Evolutionary conservation across 768 basidiomycete genomes (phyloP).

Genomic region (Butyriboletus loyo): DNA sequence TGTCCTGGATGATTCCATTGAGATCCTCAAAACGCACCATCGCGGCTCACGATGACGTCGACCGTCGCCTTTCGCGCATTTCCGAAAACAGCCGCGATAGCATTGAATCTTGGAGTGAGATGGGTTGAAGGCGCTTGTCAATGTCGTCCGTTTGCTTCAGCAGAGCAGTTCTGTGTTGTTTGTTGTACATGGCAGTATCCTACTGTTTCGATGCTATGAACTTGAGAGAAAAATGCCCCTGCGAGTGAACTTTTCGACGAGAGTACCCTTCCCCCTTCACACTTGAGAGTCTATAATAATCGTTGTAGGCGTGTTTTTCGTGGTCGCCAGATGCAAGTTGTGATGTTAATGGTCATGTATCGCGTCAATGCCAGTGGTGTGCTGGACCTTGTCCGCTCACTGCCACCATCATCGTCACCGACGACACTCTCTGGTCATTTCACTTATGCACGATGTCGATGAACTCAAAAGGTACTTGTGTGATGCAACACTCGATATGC

Average conservation of each 20-base stretch:
- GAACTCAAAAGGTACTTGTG: no score
- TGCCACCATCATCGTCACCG: constrained; percentile 42
- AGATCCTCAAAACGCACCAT: constrained; percentile 8
- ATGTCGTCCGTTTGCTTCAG: constrained; percentile 1
- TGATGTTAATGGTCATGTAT: neutral
- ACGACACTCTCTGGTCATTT: neutral
- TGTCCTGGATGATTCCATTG: constrained; percentile 29
- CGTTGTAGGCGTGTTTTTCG: neutral
- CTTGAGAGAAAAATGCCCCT: neutral
- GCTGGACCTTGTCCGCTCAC: constrained; percentile 53
- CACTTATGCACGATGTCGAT: neutral
- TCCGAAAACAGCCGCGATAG: constrained; percentile 27
- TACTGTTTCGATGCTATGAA: neutral
- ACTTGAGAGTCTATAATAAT: neutral
- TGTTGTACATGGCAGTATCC: constrained; percentile 14
- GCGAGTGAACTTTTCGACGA: neutral
- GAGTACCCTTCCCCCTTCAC: neutral
- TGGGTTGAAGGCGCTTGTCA: neutral
- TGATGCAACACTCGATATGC: no score
- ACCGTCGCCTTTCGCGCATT: constrained; percentile 4
- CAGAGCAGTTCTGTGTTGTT: neutral
- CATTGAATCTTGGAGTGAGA: constrained; percentile 39
- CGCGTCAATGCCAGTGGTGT: constrained; percentile 48
- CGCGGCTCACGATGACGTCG: constrained; percentile 2
- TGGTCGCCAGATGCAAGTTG: neutral